Evolutionary conservation across 2,329 filamentous ascomycete genomes (phyloP).

Genomic region (Chrysoporthe puriensis): DNA sequence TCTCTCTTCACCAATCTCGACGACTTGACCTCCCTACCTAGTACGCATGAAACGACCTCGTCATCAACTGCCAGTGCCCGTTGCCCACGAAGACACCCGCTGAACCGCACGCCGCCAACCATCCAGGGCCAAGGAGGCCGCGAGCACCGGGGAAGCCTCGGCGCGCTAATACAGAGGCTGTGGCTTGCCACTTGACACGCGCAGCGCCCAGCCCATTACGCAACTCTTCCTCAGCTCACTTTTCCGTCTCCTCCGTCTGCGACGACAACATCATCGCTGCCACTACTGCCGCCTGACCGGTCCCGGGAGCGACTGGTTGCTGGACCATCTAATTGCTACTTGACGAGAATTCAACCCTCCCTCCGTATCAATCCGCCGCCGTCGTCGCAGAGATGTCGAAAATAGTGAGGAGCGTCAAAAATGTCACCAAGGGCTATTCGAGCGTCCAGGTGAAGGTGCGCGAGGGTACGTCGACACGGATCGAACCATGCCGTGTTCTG

Average conservation of each 20-base stretch:
- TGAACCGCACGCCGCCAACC: conserved; percentile 6
- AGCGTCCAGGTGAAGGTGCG: conserved; percentile 96
- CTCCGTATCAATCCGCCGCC: conserved; percentile 4
- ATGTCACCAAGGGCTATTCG: conserved; percentile 99
- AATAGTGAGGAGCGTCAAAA: conserved; percentile 96
- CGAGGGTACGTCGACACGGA: conserved; percentile 70
- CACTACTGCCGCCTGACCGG: not conserved
- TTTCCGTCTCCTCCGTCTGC: conserved; percentile 17
- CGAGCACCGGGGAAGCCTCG: conserved; percentile 4
- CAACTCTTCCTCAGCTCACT: conserved; percentile 10
- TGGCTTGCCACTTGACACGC: conserved; percentile 22
- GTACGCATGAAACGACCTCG: not conserved
- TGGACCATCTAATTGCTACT: not conserved
- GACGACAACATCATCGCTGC: conserved; percentile 9
- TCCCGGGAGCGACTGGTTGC: conserved; percentile 4
- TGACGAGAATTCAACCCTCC: not conserved
- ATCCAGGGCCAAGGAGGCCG: conserved; percentile 9
- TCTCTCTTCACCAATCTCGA: conserved; percentile 16
- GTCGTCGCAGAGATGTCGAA: conserved; percentile 75
- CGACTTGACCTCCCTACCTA: conserved; percentile 7
- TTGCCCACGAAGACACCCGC: conserved; percentile 2
- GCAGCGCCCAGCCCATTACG: conserved; percentile 20
- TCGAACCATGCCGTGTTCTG: not conserved
- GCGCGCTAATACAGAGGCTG: conserved; percentile 8
- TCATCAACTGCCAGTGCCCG: conserved; percentile 5